Evolutionary conservation across 352 stramenopile genomes (phyloP), one percentile per base, ranked within the genome.

Genomic region (Globisporangium radiosum): DNA sequence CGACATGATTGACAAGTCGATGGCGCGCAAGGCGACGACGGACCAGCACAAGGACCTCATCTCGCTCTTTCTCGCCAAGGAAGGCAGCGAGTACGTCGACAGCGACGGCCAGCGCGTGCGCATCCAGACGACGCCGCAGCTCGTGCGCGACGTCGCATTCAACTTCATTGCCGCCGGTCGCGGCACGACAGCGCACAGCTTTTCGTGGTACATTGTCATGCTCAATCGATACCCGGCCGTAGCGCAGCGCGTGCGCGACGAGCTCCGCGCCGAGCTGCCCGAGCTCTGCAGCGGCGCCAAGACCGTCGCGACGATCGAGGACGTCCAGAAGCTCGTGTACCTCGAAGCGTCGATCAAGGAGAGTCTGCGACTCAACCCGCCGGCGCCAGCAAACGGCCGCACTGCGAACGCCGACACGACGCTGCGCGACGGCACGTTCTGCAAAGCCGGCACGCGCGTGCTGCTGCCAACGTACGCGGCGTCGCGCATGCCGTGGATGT

Each of bases 301-400:
- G 53, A 59, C 47, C 25, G 47, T 55, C 2, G 68, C 72, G 13
- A 74, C 54, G 9, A 75, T 75, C 57, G 80, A 81, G 19, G 61
- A 85, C 9, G 56, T 80, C 0, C 66, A 78, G 54, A 57, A 71
- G 17, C 72, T 94, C 17, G 66, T 75, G 25, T 93, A 92, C 57
- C 49, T 92, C 44, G 70, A 85, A 64, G 83, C 78, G 1, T 64
- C 71, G 9, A 66, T 92, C 55, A 76, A 73, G 42, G 83, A 94
- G 62, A 88, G 59, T 37, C 65, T 94, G 47, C 80, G 83, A 0
- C 60, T 94, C 14, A 82, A 86, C 48, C 80, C 85, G 19, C 63
- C 81, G 14, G 71, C 75, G 33, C 77, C 85, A 15, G 50, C 80
- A 42, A 85, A 88, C 40, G 72, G 67, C 1, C 71, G 76, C 33